Percentiles rank a stretch among this genome's conserved stretches.
phyloP scores from a whole-genome alignment of 345 rosid species.

The Capsella bursapastoris region DNA sequence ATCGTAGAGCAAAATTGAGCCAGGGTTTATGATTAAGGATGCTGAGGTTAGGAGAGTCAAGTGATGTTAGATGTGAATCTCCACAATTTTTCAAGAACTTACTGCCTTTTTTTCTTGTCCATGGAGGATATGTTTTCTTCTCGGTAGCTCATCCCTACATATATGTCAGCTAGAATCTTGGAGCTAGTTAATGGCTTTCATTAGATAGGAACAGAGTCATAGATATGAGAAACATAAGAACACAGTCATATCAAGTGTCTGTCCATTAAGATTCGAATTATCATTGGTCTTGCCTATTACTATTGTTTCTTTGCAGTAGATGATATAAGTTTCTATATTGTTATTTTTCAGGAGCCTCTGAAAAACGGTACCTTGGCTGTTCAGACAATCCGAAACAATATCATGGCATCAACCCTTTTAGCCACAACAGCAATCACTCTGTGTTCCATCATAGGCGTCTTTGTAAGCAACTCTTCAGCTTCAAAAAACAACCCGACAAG shows the following conservation, averaged over 20 bases:
- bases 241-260: no score
- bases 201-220: background rate
- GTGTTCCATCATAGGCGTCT: constrained; percentile 80
- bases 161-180: background rate
- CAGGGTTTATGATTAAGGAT: constrained; percentile 4
- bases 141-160: background rate
- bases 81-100: background rate
- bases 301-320: background rate
- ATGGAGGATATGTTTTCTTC: no score
- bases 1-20: constrained; percentile 9
- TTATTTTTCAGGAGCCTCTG: constrained; percentile 69
- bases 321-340: background rate
- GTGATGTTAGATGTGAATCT: constrained; percentile 11
- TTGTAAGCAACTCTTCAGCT: constrained; percentile 73
- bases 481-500: constrained; percentile 47
- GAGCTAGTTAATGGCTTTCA: constrained; percentile 3
- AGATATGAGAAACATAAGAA: background rate
- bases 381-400: constrained; percentile 92
- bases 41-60: constrained; percentile 8
- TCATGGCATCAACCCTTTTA: constrained; percentile 95
- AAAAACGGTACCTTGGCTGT: constrained; percentile 87
- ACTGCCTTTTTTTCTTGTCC: background rate
- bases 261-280: background rate
- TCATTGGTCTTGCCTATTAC: background rate
- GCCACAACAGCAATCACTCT: constrained; percentile 95